Percentiles rank a stretch among this genome's conserved stretches.
phyloP scores from a whole-genome alignment of 2,329 filamentous ascomycete genomes.

The Aspergillus phoenicis region DNA sequence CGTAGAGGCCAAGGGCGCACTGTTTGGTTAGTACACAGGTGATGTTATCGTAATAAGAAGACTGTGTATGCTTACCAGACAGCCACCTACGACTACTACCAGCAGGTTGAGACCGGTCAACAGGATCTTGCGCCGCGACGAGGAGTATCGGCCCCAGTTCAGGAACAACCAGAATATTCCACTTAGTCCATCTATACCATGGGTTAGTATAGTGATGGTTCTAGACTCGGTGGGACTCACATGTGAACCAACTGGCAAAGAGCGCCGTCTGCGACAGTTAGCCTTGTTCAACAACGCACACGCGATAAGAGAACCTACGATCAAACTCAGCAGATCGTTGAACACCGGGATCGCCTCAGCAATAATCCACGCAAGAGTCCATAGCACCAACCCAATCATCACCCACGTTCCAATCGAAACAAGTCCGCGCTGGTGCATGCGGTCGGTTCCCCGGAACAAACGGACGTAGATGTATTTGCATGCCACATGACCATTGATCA shows the following conservation, averaged over 20 bases:
- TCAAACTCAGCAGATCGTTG: slow-evolving; percentile 65
- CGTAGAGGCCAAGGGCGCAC: slow-evolving; percentile 21
- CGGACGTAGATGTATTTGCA: slow-evolving; percentile 67
- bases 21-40: background rate
- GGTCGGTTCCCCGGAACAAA: slow-evolving; percentile 61
- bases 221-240: slow-evolving; percentile 19
- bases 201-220: background rate
- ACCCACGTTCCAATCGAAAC: slow-evolving; percentile 60
- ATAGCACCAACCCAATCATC: slow-evolving; percentile 57
- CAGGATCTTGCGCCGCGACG: slow-evolving; percentile 44
- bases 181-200: slow-evolving; percentile 39
- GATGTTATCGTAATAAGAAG: too few species aligned
- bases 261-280: slow-evolving; percentile 31
- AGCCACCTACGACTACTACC: slow-evolving; percentile 39
- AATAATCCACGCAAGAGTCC: slow-evolving; percentile 66
- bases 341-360: slow-evolving; percentile 71
- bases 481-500: slow-evolving; percentile 68
- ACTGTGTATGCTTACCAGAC: slow-evolving; percentile 31
- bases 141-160: slow-evolving; percentile 46
- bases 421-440: slow-evolving; percentile 53
- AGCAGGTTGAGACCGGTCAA: slow-evolving; percentile 48
- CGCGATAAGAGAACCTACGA: slow-evolving; percentile 37
- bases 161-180: slow-evolving; percentile 53
- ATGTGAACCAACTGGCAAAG: slow-evolving; percentile 69
- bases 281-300: background rate